Evolutionary conservation across 179 eudicot genomes (phyloP).

Genomic region (Amaranthus tricolor): DNA sequence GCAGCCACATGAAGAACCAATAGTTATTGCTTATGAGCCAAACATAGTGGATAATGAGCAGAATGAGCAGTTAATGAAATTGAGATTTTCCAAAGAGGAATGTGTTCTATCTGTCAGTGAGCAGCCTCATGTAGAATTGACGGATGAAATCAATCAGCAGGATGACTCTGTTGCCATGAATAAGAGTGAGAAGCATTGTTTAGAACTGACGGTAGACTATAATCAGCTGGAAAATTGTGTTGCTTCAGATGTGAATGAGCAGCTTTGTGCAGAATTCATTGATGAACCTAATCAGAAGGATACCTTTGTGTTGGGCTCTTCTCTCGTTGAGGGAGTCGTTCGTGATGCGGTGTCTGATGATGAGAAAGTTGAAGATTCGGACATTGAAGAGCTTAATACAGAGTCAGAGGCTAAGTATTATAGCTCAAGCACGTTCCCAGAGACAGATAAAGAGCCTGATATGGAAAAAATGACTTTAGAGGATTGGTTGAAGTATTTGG

Average conservation of each 20-base stretch:
- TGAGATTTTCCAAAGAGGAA: neutral
- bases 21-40: conserved; percentile 13
- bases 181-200: neutral
- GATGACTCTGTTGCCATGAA: neutral
- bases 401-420: conserved; percentile 7
- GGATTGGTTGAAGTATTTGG: conserved; percentile 72
- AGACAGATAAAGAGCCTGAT: conserved; percentile 32
- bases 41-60: neutral
- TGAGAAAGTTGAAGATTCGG: conserved; percentile 3
- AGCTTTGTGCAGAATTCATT: neutral
- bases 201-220: neutral
- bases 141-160: neutral
- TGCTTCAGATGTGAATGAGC: neutral
- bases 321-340: conserved; percentile 19
- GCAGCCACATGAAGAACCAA: conserved; percentile 20
- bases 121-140: neutral
- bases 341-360: conserved; percentile 13
- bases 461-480: conserved; percentile 73
- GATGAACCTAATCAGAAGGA: conserved; percentile 8
- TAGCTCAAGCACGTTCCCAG: conserved; percentile 9
- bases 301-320: neutral
- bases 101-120: neutral
- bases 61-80: neutral
- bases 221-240: neutral
- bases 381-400: conserved; percentile 9